Evolutionary conservation across 139 green algal species (phyloP), one percentile per base, ranked within the genome.

Genomic region (Chlamydomonas sp.): DNA sequence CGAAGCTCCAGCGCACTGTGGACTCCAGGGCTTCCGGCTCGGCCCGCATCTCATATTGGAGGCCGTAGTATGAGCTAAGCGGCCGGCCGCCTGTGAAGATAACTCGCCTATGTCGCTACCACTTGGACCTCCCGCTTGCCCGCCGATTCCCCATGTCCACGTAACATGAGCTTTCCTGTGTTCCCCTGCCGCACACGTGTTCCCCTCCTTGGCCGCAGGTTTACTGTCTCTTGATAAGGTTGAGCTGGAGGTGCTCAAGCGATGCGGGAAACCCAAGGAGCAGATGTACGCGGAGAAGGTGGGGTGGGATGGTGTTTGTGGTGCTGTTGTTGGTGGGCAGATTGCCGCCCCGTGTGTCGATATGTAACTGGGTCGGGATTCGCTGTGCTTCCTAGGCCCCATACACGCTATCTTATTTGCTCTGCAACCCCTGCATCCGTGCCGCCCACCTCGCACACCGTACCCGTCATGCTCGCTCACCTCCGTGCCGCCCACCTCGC

Each of bases 241-340:
- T 62, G 95, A 97, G n/a, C 49, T 94, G 75, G 90, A 97, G 91
- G 90, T 97, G 2, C 78, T 97, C 2, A 89, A 90, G 72, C 92
- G 95, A 6, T 94, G 87, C 57, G 95, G 94, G 2, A 94, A 90
- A 5, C 63, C 85, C 3, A 71, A 75, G 0, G 94, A 97, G 84
- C 83, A 93, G 78, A 77, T 68, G n/a, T 93, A 94, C 66, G 93
- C 92, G 3, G 84, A 85, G 31, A 49, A 87, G 71, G 64, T 69
- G 8, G 2, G 88, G 64, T 12, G 64, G 8, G 64, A 9, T 16
- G 64, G 9, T 69, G 64, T 9, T 9, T 9, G 10, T 69, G 10
- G 9, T 16, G 64, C 64, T 69, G 64, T 12, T 69, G 64, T 9
- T 69, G 10, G 9, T 16, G 64, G 9, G 8, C 9, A 12, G 64